Conservation (phyloP, 345 rosid species). For the Trapa incisa region DNA sequence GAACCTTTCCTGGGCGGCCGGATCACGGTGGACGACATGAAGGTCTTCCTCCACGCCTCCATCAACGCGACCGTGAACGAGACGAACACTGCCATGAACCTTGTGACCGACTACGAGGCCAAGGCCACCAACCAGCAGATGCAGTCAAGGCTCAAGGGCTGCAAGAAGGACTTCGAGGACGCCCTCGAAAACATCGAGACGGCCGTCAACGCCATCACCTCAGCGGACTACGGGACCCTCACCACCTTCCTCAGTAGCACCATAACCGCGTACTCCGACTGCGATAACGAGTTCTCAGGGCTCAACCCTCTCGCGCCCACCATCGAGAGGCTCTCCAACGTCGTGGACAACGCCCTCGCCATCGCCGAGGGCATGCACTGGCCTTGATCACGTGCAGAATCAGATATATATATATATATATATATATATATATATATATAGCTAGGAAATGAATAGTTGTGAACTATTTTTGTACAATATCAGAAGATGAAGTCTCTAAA, state of each 20-base stretch:
- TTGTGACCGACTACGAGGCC: neutral
- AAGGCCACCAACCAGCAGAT: neutral
- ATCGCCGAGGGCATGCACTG: constrained; percentile 28
- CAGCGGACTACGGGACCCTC: constrained; percentile 26
- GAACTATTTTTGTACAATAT: too few relatives aligned
- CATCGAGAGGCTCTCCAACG: constrained; percentile 17
- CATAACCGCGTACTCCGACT: constrained; percentile 25
- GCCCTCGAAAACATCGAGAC: constrained; percentile 27
- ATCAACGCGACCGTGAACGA: constrained; percentile 28
- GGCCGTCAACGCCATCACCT: constrained; percentile 25
- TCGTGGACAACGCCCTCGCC: constrained; percentile 46
- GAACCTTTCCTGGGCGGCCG: constrained; percentile 17
- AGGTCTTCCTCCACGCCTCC: constrained; percentile 19
- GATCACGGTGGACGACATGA: constrained; percentile 8
- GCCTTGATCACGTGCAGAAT: neutral
- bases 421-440: too few relatives aligned
- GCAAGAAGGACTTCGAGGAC: constrained; percentile 26
- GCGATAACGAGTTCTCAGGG: constrained; percentile 32
- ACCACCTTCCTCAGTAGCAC: constrained; percentile 39
- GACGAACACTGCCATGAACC: constrained; percentile 11
- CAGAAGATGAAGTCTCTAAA: too few relatives aligned
- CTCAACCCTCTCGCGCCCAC: constrained; percentile 16
- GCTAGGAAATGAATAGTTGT: too few relatives aligned
- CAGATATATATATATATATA: too few relatives aligned
- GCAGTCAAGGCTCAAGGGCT: constrained; percentile 15